phyloP scores from a whole-genome alignment of 495 filamentous ascomycete genomes.

The Aspergillus mulundensis region DNA sequence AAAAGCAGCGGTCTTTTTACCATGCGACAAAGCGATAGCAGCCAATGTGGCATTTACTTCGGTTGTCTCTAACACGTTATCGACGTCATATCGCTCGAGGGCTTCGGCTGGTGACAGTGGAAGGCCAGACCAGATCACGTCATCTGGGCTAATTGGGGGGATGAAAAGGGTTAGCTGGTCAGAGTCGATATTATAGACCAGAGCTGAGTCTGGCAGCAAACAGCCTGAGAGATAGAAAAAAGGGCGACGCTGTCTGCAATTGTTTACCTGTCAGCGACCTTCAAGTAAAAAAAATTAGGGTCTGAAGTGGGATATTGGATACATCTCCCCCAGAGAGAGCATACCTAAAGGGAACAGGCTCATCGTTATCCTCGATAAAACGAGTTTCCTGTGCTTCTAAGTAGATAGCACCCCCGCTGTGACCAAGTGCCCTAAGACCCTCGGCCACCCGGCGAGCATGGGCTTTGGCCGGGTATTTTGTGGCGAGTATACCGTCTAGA shows the following conservation, averaged over 20 bases:
- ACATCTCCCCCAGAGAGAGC: constrained; percentile 4
- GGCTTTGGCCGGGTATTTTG: constrained; percentile 93
- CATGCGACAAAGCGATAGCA: constrained; percentile 35
- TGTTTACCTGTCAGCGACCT: neutral
- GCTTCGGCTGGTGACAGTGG: constrained; percentile 76
- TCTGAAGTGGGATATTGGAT: neutral
- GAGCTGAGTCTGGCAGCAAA: constrained; percentile 71
- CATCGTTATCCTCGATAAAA: constrained; percentile 79
- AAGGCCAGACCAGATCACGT: constrained; percentile 94
- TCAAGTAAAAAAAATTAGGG: neutral
- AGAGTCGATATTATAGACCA: constrained; percentile 72
- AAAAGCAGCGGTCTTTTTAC: constrained; percentile 54
- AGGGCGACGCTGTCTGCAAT: constrained; percentile 68
- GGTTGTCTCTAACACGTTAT: constrained; percentile 63
- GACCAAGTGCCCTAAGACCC: constrained; percentile 49
- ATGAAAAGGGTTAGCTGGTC: constrained; percentile 84
- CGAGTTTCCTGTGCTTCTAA: constrained; percentile 79
- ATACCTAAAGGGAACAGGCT: constrained; percentile 71
- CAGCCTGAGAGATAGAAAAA: constrained; percentile 97
- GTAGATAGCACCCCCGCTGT: constrained; percentile 57
- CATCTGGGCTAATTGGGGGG: constrained; percentile 79
- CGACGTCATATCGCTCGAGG: constrained; percentile 73
- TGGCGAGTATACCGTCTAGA: constrained; percentile 48
- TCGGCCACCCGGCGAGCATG: constrained; percentile 81
- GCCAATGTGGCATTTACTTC: constrained; percentile 66